Percentiles rank a stretch among this genome's conserved stretches.
Conservation (phyloP, 2,329 filamentous ascomycete species). For the Talaromyces sp. region DNA sequence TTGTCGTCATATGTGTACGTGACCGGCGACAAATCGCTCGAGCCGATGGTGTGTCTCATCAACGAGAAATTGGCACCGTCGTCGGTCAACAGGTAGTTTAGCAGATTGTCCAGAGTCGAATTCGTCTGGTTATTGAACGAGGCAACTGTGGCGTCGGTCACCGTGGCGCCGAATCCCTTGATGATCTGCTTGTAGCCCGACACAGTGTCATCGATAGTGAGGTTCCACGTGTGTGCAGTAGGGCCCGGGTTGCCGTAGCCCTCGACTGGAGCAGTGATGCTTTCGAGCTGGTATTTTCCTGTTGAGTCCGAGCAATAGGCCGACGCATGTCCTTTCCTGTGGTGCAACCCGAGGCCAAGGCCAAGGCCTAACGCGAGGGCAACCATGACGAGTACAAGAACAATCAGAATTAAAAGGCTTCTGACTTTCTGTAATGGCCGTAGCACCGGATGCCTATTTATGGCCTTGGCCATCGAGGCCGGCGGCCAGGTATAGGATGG, state of each 20-base stretch:
- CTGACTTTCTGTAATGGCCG: neutral
- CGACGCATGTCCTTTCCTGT: constrained; percentile 9
- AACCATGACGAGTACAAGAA: neutral
- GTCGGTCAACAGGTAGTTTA: constrained; percentile 31
- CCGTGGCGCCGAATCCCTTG: constrained; percentile 33
- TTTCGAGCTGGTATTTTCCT: constrained; percentile 22
- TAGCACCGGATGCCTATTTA: neutral
- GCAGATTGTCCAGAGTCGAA: constrained; percentile 24
- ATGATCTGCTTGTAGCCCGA: constrained; percentile 25
- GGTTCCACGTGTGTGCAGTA: constrained; percentile 21
- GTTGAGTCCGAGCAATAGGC: constrained; percentile 24
- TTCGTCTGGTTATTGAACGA: constrained; percentile 29
- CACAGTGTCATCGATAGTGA: constrained; percentile 22
- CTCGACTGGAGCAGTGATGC: constrained; percentile 17
- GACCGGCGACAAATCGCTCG: constrained; percentile 30
- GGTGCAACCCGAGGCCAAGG: neutral
- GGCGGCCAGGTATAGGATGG: neutral
- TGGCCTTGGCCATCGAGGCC: neutral
- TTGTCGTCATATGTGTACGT: constrained; percentile 39
- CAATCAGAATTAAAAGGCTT: neutral
- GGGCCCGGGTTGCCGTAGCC: constrained; percentile 17
- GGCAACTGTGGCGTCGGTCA: constrained; percentile 35
- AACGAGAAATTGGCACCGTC: constrained; percentile 33
- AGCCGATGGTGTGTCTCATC: constrained; percentile 39
- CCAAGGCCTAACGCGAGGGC: constrained; percentile 6